Conservation (phyloP, 768 basidiomycete species). For the Mycena vulgaris region DNA sequence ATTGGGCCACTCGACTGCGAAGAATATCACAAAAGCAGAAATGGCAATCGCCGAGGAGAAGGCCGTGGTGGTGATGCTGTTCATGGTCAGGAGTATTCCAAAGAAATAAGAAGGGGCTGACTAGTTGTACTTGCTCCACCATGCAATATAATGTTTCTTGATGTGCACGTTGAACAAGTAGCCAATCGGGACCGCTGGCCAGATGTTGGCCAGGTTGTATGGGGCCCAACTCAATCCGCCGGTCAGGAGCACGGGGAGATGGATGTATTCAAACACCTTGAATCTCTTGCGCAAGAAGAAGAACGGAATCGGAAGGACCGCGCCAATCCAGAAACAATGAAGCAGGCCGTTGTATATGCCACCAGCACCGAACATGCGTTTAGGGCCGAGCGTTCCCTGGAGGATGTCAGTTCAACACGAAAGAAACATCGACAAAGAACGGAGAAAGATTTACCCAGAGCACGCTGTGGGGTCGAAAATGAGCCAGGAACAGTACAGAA, state of each 20-base stretch:
- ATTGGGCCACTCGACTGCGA: conserved; percentile 46
- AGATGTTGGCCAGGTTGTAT: conserved; percentile 35
- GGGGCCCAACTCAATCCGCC: conserved; percentile 32
- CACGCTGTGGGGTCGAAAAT: too few species aligned
- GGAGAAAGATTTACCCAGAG: neutral
- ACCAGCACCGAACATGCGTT: conserved; percentile 52
- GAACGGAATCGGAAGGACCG: conserved; percentile 50
- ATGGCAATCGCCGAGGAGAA: conserved; percentile 53
- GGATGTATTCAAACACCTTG: neutral
- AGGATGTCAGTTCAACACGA: too few species aligned
- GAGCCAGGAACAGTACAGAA: too few species aligned
- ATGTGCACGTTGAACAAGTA: conserved; percentile 46
- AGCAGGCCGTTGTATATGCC: conserved; percentile 46
- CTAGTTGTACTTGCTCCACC: conserved; percentile 46
- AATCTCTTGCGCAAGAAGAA: conserved; percentile 45
- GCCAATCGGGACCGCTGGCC: conserved; percentile 43
- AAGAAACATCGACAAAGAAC: too few species aligned
- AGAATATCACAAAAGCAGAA: conserved; percentile 55
- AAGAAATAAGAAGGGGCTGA: too few species aligned
- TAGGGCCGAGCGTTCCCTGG: conserved; percentile 49
- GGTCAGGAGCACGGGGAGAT: neutral
- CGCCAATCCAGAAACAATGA: conserved; percentile 53
- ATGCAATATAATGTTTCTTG: conserved; percentile 42
- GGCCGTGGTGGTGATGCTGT: conserved; percentile 50
- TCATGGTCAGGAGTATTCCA: too few species aligned